phyloP scores from a whole-genome alignment of 83 land plant genomes.

The Diphasiastrum complanatum region DNA sequence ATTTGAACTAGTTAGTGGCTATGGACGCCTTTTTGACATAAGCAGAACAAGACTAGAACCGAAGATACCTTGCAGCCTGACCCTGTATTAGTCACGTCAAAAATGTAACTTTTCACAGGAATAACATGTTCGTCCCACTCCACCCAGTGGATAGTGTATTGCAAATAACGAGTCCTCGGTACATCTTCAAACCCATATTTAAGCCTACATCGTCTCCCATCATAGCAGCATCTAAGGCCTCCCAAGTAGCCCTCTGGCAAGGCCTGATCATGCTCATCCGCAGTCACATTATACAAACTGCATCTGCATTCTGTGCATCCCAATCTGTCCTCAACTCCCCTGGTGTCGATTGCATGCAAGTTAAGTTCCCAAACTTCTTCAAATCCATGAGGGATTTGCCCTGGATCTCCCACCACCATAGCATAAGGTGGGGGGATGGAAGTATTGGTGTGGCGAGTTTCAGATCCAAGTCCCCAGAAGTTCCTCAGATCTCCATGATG shows the following conservation, averaged over 20 bases:
- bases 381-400: slow-evolving; percentile 54
- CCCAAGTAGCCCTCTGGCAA: slow-evolving; percentile 47
- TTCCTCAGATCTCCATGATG: slow-evolving; percentile 31
- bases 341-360: slow-evolving; percentile 89
- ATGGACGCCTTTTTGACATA: slow-evolving; percentile 26
- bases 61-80: slow-evolving; percentile 15
- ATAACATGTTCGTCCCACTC: slow-evolving; percentile 59
- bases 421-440: slow-evolving; percentile 67
- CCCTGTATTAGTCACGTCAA: slow-evolving; percentile 61
- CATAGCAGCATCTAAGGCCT: slow-evolving; percentile 73
- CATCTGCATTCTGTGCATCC: slow-evolving; percentile 93
- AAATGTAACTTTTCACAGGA: slow-evolving; percentile 65
- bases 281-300: slow-evolving; percentile 62
- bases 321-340: slow-evolving; percentile 54
- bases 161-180: slow-evolving; percentile 52
- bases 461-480: slow-evolving; percentile 76
- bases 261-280: slow-evolving; percentile 37
- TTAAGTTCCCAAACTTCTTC: slow-evolving; percentile 71
- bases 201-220: slow-evolving; percentile 53
- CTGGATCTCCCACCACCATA: slow-evolving; percentile 58
- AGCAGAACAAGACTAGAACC: slow-evolving; percentile 6
- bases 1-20: too few relatives aligned
- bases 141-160: slow-evolving; percentile 62
- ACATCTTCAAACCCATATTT: slow-evolving; percentile 41
- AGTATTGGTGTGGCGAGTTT: slow-evolving; percentile 68